These are phyloP conservation scores for Wickerhamiella shivajii DNA, from an alignment of 805 yeast genomes.

Conservation along the genomic window DNA sequence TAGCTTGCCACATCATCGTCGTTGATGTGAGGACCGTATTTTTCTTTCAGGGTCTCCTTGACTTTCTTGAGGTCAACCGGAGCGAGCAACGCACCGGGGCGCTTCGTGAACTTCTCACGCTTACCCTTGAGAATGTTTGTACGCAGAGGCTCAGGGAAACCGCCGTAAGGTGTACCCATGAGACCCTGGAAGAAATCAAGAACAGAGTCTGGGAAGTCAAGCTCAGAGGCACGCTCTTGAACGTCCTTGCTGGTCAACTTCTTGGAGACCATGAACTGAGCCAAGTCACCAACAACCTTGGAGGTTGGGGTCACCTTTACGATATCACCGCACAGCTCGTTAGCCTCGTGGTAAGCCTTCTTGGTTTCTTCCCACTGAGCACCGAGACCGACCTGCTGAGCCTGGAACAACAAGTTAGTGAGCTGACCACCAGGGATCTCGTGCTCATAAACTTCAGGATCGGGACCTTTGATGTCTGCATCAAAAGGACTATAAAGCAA, in stretches of 20 bases:
- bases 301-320: constrained; percentile 99
- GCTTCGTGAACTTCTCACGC: constrained; percentile 72
- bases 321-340: constrained; percentile 81
- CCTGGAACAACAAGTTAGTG: constrained; percentile 96
- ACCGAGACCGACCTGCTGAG: constrained; percentile 96
- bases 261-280: constrained; percentile 98
- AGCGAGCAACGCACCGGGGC: constrained; percentile 85
- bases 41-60: constrained; percentile 54
- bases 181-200: constrained; percentile 97
- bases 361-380: constrained; percentile 94
- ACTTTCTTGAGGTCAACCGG: constrained; percentile 69
- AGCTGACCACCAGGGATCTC: constrained; percentile 99
- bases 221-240: constrained; percentile 65
- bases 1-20: constrained; percentile 90
- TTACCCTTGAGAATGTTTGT: constrained; percentile 79
- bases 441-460: constrained; percentile 96
- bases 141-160: constrained; percentile 98
- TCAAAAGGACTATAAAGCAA: constrained; percentile 91
- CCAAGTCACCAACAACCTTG: constrained; percentile 98
- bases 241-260: constrained; percentile 79
- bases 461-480: constrained; percentile 98
- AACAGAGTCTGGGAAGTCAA: constrained; percentile 98
- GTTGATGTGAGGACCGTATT: constrained; percentile 52
- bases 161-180: constrained; percentile 99
- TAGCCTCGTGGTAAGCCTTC: constrained; percentile 85